Percentiles rank a stretch among this genome's conserved stretches.
phyloP scores from a whole-genome alignment of 352 stramenopile species.

The Globisporangium middletonii region DNA sequence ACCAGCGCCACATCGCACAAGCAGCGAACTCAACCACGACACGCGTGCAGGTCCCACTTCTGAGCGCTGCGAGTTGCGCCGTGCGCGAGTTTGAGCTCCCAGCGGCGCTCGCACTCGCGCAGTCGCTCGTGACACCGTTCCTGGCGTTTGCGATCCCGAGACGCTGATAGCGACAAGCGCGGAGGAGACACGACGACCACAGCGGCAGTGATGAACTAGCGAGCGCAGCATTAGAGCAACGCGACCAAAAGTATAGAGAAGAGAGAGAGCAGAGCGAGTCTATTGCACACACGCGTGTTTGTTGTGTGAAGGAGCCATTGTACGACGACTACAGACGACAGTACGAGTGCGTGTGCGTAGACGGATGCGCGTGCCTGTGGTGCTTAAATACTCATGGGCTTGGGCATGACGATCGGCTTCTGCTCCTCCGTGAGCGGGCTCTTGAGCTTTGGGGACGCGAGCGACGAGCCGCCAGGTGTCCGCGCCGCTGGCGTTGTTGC shows the following conservation, averaged over 20 bases:
- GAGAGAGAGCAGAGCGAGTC: too few relatives aligned
- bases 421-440: constrained; percentile 49
- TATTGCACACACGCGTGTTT: too few relatives aligned
- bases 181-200: too few relatives aligned
- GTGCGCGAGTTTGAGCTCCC: constrained; percentile 4
- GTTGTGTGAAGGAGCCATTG: background rate
- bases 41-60: background rate
- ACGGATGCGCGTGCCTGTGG: background rate
- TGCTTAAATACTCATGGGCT: constrained; percentile 48
- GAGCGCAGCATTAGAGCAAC: too few relatives aligned
- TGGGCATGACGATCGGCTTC: constrained; percentile 61
- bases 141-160: background rate
- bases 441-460: constrained; percentile 22
- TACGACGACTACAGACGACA: too few relatives aligned
- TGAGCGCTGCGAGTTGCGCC: background rate
- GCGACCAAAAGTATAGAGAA: too few relatives aligned
- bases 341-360: too few relatives aligned
- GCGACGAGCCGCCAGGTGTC: background rate
- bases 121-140: constrained; percentile 3
- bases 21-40: too few relatives aligned
- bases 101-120: background rate
- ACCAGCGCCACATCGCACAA: background rate
- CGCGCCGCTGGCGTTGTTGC: background rate
- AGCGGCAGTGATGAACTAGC: background rate
- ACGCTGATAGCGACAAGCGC: background rate